Evolutionary conservation across 2,329 filamentous ascomycete genomes (phyloP).

Genomic region (Scedosporium dehoogii): DNA sequence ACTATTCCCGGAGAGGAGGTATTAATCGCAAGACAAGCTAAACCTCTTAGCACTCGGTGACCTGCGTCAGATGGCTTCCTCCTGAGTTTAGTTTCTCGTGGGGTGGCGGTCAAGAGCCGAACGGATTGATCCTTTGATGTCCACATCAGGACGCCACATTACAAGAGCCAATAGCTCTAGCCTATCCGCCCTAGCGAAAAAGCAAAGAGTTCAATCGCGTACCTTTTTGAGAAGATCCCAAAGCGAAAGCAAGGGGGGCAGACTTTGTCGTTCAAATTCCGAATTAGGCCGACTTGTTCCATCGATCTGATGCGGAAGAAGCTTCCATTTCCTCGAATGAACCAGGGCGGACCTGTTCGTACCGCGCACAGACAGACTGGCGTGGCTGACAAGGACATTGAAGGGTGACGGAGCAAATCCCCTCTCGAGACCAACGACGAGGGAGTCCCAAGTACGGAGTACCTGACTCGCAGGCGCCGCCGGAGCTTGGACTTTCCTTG

Average conservation of each 20-base stretch:
- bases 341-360: neutral
- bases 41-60: too few species aligned
- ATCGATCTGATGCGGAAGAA: slow-evolving; percentile 3
- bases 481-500: neutral
- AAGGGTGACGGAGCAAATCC: neutral
- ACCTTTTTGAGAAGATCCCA: neutral
- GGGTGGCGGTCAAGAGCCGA: neutral
- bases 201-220: too few species aligned
- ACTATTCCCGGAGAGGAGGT: too few species aligned
- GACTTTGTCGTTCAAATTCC: neutral
- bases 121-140: neutral
- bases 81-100: neutral
- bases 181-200: too few species aligned
- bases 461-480: neutral
- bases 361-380: neutral
- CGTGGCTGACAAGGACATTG: neutral
- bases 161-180: neutral
- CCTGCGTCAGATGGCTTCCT: neutral
- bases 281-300: neutral
- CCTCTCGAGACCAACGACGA: neutral
- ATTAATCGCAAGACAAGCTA: neutral
- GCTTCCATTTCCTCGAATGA: slow-evolving; percentile 1
- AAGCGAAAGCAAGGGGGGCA: neutral
- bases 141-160: neutral
- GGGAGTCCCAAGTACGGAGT: neutral